Base-by-base conservation (phyloP, 495 filamentous ascomycete species). In the Xylaria palmicola region DNA sequence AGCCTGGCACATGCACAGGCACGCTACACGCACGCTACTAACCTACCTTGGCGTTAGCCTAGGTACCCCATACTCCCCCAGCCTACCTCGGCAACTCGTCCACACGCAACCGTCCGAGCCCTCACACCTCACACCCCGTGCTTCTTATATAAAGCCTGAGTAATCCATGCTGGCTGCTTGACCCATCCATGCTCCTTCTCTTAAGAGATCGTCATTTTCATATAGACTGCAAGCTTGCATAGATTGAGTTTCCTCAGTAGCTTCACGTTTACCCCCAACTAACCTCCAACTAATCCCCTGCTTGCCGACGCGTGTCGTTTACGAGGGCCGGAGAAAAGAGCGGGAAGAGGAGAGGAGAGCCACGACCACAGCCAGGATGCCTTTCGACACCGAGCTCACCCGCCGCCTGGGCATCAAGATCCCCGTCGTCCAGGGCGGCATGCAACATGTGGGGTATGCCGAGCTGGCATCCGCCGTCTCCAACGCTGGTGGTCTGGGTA, bases 401-500 rank as follows among this genome's bases (percentile, higher is more conserved):
- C 83, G 90, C 70, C 88, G 88, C 62, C 85, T 98, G 69, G 93
- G 93, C 66, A 98, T 98, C 71, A 81, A 83, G 68, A 92, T 97
- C 65, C 94, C 94, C 59, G 82, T 98, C n/a, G 91, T 98, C 45
- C 94, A 98, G 81, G 94, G 94, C 72, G 94, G 94, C 57, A 97
- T 96, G 92, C 92, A 76, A 72, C 68, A 75, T 67, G 74, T 87
- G 45, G 90, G 90, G 68, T 92, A 92, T 72, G 93, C 93, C 47
- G 93, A 97, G 75, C 83, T 98, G 70, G 93, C 92, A 58, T 85
- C 89, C 64, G 94, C 94, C 44, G 94, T 98, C 62, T 93, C 76
- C 75, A 98, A 97, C 71, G 94, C 94, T 12, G 94, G 94, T 55
- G 94, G 93, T 37, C 83, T 98, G 59, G 94, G 94, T 72, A 88